phyloP scores from a whole-genome alignment of 1,284 basidiomycete species.

The Microbotryum lychnidis-dioicae region DNA sequence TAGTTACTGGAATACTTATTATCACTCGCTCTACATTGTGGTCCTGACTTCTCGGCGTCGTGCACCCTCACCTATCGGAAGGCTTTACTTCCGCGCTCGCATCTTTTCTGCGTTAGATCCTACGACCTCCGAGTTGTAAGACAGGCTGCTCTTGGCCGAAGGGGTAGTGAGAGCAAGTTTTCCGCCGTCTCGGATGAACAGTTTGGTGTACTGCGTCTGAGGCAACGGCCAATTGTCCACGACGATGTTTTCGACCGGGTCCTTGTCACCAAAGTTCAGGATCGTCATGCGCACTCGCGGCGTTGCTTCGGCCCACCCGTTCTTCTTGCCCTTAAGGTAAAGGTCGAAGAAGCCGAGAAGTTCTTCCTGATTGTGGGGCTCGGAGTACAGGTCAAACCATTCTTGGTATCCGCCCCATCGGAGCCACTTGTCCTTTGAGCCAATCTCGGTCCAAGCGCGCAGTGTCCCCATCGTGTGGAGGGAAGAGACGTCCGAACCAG shows the following conservation, averaged over 20 bases:
- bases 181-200: slow-evolving; percentile 21
- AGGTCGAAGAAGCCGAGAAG: slow-evolving; percentile 33
- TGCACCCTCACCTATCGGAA: too few species aligned
- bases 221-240: slow-evolving; percentile 24
- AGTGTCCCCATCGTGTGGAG: slow-evolving; percentile 24
- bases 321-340: slow-evolving; percentile 32
- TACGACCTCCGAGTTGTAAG: slow-evolving; percentile 23
- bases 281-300: slow-evolving; percentile 26
- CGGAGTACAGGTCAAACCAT: slow-evolving; percentile 17
- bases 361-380: slow-evolving; percentile 28
- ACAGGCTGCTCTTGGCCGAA: not conserved
- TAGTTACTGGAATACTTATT: too few species aligned
- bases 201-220: slow-evolving; percentile 23
- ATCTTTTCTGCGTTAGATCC: too few species aligned
- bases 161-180: slow-evolving; percentile 12
- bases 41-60: too few species aligned
- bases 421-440: slow-evolving; percentile 28
- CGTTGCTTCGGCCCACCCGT: slow-evolving; percentile 30
- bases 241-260: slow-evolving; percentile 20
- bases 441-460: slow-evolving; percentile 19
- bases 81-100: too few species aligned
- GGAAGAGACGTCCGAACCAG: slow-evolving; percentile 20
- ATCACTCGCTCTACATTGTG: too few species aligned
- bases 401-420: slow-evolving; percentile 1
- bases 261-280: slow-evolving; percentile 26